phyloP scores from a whole-genome alignment of 306 rosid species.

The Lathyrus oleraceus region DNA sequence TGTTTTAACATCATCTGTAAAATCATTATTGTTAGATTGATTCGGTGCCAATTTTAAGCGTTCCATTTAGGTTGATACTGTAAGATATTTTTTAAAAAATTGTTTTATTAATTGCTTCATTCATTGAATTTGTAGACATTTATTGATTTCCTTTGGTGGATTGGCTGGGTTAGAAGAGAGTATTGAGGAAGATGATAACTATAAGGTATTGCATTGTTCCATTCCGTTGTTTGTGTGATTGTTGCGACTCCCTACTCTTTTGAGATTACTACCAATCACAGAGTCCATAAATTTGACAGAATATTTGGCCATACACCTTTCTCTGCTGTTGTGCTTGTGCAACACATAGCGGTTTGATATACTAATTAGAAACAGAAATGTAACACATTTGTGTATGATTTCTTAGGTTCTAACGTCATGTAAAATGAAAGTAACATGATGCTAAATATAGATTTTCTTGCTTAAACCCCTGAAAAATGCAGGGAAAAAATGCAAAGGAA shows the following conservation, averaged over 20 bases:
- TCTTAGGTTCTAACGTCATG: slow-evolving; percentile 14
- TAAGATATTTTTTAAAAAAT: background rate
- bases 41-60: background rate
- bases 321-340: background rate
- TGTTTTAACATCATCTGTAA: slow-evolving; percentile 20
- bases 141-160: slow-evolving; percentile 93
- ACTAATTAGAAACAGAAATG: background rate
- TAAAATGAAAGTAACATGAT: background rate
- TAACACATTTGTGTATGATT: background rate
- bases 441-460: slow-evolving; percentile 25
- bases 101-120: slow-evolving; percentile 34
- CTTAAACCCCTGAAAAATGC: slow-evolving; percentile 18
- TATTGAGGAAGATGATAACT: slow-evolving; percentile 77
- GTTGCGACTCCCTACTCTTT: slow-evolving; percentile 13
- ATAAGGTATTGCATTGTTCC: slow-evolving; percentile 54
- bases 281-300: slow-evolving; percentile 17
- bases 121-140: slow-evolving; percentile 60
- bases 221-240: background rate
- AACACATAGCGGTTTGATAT: slow-evolving; percentile 24
- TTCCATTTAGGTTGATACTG: background rate
- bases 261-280: slow-evolving; percentile 25
- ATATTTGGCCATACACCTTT: background rate
- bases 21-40: slow-evolving; percentile 11
- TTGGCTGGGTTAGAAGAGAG: slow-evolving; percentile 98
- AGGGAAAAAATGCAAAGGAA: slow-evolving; percentile 65